Base-by-base conservation (phyloP, 106 monocot species). In the Dendrobium chrysotoxum region DNA sequence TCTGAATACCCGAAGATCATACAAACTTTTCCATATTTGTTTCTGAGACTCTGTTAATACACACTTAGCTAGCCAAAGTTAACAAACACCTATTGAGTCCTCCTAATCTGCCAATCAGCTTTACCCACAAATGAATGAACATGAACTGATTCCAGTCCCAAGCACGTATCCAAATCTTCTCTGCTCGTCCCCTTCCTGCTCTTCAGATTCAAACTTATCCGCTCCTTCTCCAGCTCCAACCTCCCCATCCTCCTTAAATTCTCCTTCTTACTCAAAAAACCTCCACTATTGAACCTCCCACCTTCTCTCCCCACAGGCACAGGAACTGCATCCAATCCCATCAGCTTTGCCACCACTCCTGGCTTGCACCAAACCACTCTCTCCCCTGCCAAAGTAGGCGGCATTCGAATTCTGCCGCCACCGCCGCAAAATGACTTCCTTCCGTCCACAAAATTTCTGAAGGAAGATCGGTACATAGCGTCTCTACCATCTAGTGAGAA, bases 331-430 rank as follows among this genome's bases (percentile, higher is more conserved):
- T 98, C 98, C 44, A 98, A 78, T 0, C 98, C 98, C 92, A 98
- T 98, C 82, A 98, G 76, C 88, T 85, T 89, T 0, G 92, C 90
- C 58, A 98, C 98, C 1, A 95, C 85, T 28, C 95, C 88, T 1
- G 98, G 95, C 84, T 93, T 91, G 81, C 98, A 93, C 98, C 96
- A 98, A 28, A 95, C 81, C 65, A 95, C 98, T 13, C 79, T 86
- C 88, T 93, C 90, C 57, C 96, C 93, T 0, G 87, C 93, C 75
- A 95, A 70, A 0, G 80, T 92, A 11, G 88, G n/a, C 3, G 94
- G 90, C 82, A 83, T 42, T n/a, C 82, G 65, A 28, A 8, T 12
- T 28, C 82, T 66, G 23, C 82, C 66, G 23, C 85, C 81, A 5
- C 47, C 31, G 30, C 83, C 77, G 76, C 77, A 84, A 8, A 67